Evolutionary conservation across 176 grass and related monocot genomes (phyloP).

Genomic region (Zizania latifolia): DNA sequence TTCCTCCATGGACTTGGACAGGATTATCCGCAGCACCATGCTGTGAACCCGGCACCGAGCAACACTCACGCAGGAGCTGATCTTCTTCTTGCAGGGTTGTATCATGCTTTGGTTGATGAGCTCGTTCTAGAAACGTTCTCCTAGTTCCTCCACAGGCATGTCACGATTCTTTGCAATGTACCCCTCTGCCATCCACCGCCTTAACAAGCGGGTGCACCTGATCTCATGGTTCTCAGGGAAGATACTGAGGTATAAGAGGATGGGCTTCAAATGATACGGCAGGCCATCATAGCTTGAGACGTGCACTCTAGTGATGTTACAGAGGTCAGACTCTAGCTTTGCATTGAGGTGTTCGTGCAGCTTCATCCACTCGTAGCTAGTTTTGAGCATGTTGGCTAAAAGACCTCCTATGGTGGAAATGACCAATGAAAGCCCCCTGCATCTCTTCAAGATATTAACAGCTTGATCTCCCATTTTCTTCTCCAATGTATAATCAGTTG

Average conservation of each 20-base stretch:
- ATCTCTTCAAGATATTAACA: slow-evolving; percentile 24
- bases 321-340: slow-evolving; percentile 17
- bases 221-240: too few relatives aligned
- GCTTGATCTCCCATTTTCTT: background rate
- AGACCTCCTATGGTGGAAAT: slow-evolving; percentile 34
- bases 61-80: background rate
- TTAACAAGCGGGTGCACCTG: too few relatives aligned
- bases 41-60: slow-evolving; percentile 22
- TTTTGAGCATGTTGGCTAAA: too few relatives aligned
- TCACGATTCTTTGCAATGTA: background rate
- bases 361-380: too few relatives aligned
- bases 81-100: slow-evolving; percentile 3
- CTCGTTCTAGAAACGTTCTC: slow-evolving; percentile 13
- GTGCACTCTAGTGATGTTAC: slow-evolving; percentile 8
- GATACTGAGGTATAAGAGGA: too few relatives aligned
- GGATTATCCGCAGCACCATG: slow-evolving; percentile 24
- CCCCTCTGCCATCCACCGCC: too few relatives aligned
- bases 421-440: slow-evolving; percentile 37
- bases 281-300: slow-evolving; percentile 32
- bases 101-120: slow-evolving; percentile 41
- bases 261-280: too few relatives aligned
- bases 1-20: slow-evolving; percentile 24
- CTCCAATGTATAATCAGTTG: background rate
- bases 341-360: too few relatives aligned
- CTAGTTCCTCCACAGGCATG: slow-evolving; percentile 30